Conservation (phyloP, 805 yeast genomes). For the Candida loeiensis region DNA sequence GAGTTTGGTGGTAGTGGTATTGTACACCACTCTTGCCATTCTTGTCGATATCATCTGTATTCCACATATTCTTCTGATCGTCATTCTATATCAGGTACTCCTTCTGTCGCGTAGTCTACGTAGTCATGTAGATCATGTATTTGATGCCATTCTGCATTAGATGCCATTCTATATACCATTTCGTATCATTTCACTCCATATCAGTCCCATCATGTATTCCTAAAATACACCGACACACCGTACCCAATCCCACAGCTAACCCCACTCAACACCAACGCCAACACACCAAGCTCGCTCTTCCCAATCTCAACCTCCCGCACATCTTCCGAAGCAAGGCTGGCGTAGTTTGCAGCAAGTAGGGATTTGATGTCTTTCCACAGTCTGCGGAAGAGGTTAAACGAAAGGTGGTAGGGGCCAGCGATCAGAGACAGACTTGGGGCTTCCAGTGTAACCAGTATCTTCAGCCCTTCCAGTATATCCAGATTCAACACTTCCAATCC, state of each 20-base stretch:
- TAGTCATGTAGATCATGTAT: too few relatives aligned
- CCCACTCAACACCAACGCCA: constrained; percentile 13
- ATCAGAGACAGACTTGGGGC: too few relatives aligned
- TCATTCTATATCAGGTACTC: too few relatives aligned
- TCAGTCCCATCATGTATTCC: background rate
- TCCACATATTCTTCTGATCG: too few relatives aligned
- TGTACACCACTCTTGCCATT: too few relatives aligned
- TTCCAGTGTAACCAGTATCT: too few relatives aligned
- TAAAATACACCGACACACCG: constrained; percentile 17
- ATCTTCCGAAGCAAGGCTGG: constrained; percentile 13
- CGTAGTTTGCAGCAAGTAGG: constrained; percentile 14
- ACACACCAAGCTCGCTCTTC: constrained; percentile 22
- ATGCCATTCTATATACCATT: background rate
- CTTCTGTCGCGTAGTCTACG: too few relatives aligned
- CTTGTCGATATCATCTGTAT: too few relatives aligned
- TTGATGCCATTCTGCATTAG: too few relatives aligned
- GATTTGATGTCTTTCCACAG: constrained; percentile 16
- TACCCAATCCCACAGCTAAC: constrained; percentile 21
- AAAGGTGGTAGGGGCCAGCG: constrained; percentile 3
- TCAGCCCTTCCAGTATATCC: background rate
- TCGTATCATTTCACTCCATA: background rate
- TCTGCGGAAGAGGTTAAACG: constrained; percentile 4
- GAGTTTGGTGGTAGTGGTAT: too few relatives aligned
- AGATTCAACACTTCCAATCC: background rate
- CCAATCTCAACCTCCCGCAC: constrained; percentile 16